Conservation (phyloP, 2,329 filamentous ascomycete species). For the Nothopassalora personata region DNA sequence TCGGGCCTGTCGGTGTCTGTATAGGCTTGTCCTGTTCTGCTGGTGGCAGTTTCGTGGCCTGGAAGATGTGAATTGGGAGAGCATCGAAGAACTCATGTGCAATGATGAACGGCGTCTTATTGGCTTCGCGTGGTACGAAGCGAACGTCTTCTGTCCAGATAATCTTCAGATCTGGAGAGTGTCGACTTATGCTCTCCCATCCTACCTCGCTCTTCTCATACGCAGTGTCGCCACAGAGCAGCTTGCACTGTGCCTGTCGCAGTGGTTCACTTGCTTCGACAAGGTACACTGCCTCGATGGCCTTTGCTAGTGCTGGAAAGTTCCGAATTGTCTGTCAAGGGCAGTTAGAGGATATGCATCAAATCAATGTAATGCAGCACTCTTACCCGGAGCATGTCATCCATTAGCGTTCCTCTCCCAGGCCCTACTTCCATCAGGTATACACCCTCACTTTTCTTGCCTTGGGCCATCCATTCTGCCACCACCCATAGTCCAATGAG, state of each 20-base stretch:
- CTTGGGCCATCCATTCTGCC: conserved; percentile 93
- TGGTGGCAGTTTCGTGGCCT: conserved; percentile 54
- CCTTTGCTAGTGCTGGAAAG: conserved; percentile 71
- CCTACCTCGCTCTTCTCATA: conserved; percentile 69
- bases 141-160: conserved; percentile 88
- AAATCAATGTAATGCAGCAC: neutral
- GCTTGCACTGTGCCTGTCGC: conserved; percentile 67
- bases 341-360: conserved; percentile 13
- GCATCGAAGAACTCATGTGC: conserved; percentile 99
- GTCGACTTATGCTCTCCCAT: conserved; percentile 68
- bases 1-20: conserved; percentile 46
- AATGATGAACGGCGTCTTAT: conserved; percentile 82
- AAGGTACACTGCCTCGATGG: conserved; percentile 83
- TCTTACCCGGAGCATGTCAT: conserved; percentile 82
- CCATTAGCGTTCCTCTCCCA: conserved; percentile 92
- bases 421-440: conserved; percentile 93
- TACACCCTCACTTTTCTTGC: conserved; percentile 64
- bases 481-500: conserved; percentile 91
- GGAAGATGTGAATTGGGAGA: conserved; percentile 90
- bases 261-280: conserved; percentile 87
- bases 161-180: conserved; percentile 63
- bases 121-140: conserved; percentile 62
- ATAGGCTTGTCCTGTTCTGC: conserved; percentile 35
- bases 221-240: conserved; percentile 70
- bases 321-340: conserved; percentile 66